These are phyloP conservation scores for Trypanosoma boissoni DNA, from an alignment of 208 protist genomes.

Conservation along the genomic window DNA sequence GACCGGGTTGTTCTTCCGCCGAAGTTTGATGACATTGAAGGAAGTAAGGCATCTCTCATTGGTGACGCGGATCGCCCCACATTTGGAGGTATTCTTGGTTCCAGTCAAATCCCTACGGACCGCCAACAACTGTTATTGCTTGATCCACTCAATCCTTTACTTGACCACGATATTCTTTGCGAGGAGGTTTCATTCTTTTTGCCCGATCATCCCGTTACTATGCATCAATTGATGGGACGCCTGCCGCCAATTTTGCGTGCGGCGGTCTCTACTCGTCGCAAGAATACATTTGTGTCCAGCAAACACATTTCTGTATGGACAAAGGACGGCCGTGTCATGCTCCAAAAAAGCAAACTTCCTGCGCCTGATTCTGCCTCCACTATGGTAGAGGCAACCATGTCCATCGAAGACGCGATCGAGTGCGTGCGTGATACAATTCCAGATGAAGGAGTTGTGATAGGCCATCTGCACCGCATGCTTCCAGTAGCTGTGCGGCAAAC, in stretches of 20 bases:
- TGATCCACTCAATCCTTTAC: constrained; percentile 80
- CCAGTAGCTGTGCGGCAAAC: constrained; percentile 34
- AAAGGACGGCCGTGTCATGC: constrained; percentile 41
- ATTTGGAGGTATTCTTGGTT: constrained; percentile 40
- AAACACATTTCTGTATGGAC: constrained; percentile 29
- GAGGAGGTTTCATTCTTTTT: constrained; percentile 71
- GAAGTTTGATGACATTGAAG: constrained; percentile 56
- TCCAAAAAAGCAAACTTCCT: constrained; percentile 40
- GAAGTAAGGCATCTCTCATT: constrained; percentile 37
- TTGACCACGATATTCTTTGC: constrained; percentile 57
- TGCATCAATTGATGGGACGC: constrained; percentile 24
- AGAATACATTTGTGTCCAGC: constrained; percentile 45
- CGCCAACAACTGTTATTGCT: constrained; percentile 66
- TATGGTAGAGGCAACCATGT: constrained; percentile 27
- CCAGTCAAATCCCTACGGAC: constrained; percentile 56
- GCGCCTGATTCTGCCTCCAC: constrained; percentile 6
- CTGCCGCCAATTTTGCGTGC: constrained; percentile 75
- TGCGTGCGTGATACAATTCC: constrained; percentile 58
- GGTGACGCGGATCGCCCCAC: constrained; percentile 45
- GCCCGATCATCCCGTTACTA: constrained; percentile 42
- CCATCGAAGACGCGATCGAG: constrained; percentile 70
- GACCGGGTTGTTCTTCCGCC: constrained; percentile 68
- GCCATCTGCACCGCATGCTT: constrained; percentile 42
- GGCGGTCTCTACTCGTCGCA: constrained; percentile 32
- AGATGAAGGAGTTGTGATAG: constrained; percentile 52